Evolutionary conservation across 2,329 filamentous ascomycete species (phyloP), one percentile per base, ranked within the genome.

Genomic region (Cytospora paraplurivora): DNA sequence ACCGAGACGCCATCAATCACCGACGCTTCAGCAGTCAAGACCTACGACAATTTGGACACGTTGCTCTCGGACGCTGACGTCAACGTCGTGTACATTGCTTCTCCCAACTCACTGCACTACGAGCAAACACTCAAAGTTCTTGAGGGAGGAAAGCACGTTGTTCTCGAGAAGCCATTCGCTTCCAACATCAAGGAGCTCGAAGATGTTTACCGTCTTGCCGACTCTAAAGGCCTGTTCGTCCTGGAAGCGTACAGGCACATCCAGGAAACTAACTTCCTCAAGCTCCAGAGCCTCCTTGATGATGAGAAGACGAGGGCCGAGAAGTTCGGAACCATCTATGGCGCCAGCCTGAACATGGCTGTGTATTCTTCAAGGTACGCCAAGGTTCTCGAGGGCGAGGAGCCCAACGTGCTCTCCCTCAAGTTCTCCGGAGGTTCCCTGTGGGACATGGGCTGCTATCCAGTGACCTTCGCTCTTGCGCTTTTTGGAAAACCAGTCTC

Each of bases 81-180:
- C 58, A 68, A 75, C 4, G 72, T 72, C 4, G 71, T 76, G 6
- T 75, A 76, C 41, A 66, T 73, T 33, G 81, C 80, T 3, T 78
- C 85, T 1, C 81, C 82, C 1, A 85, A 85, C 66, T 72, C 76
- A 21, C 71, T 70, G 1, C 82, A 85, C 57, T 80, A 81, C 1
- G 73, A 75, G 47, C 80, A 78, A 68, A 54, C 33, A 8, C 80
- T 84, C 67, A 78, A 80, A 65, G 76, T 76, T n/a, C 72, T 85
- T 10, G 68, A 74, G 8, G 81, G 80, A 17, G 80, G 81, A 11
- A 85, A 85, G 67, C 81, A 85, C 69, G 82, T 84, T 2, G 72
- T 85, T 0, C 78, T 79, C 7, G 83, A 85, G 70, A 85, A 85
- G 68, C 82, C 83, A 19, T 77, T 85, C 33, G 80, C 79, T 1